Conservation (phyloP, 352 stramenopile species). For the Sclerospora graminicola region DNA sequence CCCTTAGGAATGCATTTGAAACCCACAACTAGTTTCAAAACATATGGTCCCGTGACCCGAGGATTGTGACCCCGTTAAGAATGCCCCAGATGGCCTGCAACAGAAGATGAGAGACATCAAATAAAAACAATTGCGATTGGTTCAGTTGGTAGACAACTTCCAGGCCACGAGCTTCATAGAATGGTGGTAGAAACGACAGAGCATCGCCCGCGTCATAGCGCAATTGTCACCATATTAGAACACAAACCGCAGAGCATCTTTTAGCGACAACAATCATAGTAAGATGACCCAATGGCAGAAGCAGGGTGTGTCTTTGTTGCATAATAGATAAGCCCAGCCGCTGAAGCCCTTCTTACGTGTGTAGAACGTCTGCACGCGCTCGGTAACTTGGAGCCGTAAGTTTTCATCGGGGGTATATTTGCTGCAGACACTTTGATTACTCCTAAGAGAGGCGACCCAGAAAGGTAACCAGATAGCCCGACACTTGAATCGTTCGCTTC, state of each 20-base stretch:
- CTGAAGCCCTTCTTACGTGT: slow-evolving; percentile 68
- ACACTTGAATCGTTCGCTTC: slow-evolving; percentile 82
- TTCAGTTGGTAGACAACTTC: no score
- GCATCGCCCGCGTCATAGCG: slow-evolving; percentile 91
- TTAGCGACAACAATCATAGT: slow-evolving; percentile 41
- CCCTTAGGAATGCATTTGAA: no score
- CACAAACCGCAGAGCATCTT: slow-evolving; percentile 85
- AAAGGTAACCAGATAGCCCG: slow-evolving; percentile 80
- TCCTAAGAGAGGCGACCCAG: slow-evolving; percentile 93
- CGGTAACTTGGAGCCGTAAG: slow-evolving; percentile 80
- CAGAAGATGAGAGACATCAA: slow-evolving; percentile 14
- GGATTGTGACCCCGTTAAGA: no score
- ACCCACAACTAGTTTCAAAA: no score
- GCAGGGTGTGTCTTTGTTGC: slow-evolving; percentile 59
- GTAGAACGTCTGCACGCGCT: slow-evolving; percentile 90
- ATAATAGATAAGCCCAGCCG: slow-evolving; percentile 97
- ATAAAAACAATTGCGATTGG: slow-evolving; percentile 20
- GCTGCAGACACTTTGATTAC: slow-evolving; percentile 96
- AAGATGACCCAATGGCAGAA: slow-evolving; percentile 61
- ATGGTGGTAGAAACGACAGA: slow-evolving; percentile 99
- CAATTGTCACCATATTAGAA: slow-evolving; percentile 91
- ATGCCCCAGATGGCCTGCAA: no score
- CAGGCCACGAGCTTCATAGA: slow-evolving; percentile 93
- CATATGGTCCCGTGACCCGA: no score
- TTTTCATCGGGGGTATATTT: slow-evolving; percentile 93